Percentiles rank a stretch among this genome's conserved stretches.
Conservation (phyloP, 2,329 filamentous ascomycete species). For the Fusarium begoniae region DNA sequence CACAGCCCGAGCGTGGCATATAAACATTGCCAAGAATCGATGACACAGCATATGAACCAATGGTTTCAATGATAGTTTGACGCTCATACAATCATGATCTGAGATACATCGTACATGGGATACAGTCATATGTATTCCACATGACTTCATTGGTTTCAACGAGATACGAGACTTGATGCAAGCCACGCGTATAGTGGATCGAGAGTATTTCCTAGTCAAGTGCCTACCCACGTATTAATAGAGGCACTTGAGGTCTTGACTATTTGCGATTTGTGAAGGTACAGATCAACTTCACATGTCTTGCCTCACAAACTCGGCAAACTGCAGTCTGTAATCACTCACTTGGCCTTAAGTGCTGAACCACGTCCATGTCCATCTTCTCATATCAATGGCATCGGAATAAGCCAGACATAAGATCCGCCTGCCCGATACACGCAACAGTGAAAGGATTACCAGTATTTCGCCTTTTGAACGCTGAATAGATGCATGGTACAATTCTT, state of each 20-base stretch:
- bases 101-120: neutral
- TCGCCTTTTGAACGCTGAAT: neutral
- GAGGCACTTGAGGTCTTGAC: neutral
- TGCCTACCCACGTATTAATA: neutral
- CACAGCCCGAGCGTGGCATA: neutral
- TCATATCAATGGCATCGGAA: neutral
- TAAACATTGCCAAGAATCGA: neutral
- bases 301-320: neutral
- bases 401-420: neutral
- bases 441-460: neutral
- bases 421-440: neutral
- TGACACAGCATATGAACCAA: neutral
- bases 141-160: neutral
- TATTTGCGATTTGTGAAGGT: neutral
- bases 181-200: conserved; percentile 36
- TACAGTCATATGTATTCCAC: neutral
- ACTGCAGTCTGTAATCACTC: neutral
- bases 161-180: neutral
- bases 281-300: neutral
- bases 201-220: neutral
- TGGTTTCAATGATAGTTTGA: neutral
- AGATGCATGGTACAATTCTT: conserved; percentile 28
- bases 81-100: neutral
- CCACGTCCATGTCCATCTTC: neutral
- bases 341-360: neutral